Base-by-base conservation (phyloP, 441 rosid genomes). In the Kokia cookei region DNA sequence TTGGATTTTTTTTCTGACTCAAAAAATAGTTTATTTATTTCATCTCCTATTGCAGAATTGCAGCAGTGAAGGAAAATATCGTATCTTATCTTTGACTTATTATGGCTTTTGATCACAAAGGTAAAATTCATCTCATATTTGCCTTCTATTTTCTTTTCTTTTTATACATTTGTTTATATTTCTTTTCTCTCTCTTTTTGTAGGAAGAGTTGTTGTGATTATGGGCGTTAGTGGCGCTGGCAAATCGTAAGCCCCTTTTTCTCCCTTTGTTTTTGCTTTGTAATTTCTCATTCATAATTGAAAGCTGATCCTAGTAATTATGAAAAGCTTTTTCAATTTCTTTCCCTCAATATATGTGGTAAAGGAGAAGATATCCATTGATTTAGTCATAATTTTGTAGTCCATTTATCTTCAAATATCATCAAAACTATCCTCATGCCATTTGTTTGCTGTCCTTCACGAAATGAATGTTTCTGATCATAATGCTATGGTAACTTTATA, bases 171-270 rank as follows among this genome's bases (percentile, higher is more conserved):
- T 11, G 63, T 12, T 65, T 11, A 11, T 64, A 10, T 57, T 60
- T 58, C 15, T 2, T 12, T 15, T 58, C 2, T 26, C 2, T 63
- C 22, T 17, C 67, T 69, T 79, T 10, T 77, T 7, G 10, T 78
- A 88, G 91, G 84, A 2, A 80, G 76, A 76, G 85, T 77, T 32
- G 73, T 91, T 73, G 98, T 86, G 64, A 79, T 93, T 37, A 93
- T 93, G 94, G 97, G 98, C 3, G 98, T 91, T 22, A 82, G 89
- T 47, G 98, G 98, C 12, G 81, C 92, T 69, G 96, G 98, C 5
- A 91, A 91, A 84, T 89, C 96, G 96, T 91, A 84, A 87, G 93
- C 73, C 11, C 40, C 40, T 37, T 37, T 37, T 37, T 37, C 40
- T 3, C 37, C 42, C 29, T 14, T 42, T 22, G 15, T 5, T 22